Evolutionary conservation across 208 protist species (phyloP).

Genomic region (Wallacemonas sp.): DNA sequence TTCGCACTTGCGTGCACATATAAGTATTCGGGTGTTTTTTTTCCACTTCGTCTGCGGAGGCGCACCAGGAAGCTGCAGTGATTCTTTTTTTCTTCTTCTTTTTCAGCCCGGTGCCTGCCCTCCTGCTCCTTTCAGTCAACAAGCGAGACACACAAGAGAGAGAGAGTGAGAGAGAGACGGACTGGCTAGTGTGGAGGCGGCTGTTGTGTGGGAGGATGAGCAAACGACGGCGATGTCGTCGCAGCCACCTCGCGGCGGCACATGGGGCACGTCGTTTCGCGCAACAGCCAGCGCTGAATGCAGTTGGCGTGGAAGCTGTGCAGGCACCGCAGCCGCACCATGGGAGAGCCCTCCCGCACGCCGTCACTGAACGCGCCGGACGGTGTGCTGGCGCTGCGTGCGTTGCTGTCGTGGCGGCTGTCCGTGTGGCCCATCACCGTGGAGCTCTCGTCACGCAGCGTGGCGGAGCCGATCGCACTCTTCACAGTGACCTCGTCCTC

Average conservation of each 20-base stretch:
- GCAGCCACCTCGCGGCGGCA: constrained; percentile 46
- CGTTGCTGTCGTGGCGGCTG: constrained; percentile 10
- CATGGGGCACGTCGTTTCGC: constrained; percentile 47
- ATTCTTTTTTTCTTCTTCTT: too few relatives aligned
- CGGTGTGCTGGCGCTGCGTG: neutral
- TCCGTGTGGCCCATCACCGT: neutral
- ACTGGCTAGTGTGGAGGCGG: too few relatives aligned
- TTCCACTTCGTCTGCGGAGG: too few relatives aligned
- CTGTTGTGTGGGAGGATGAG: too few relatives aligned
- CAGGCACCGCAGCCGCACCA: constrained; percentile 47
- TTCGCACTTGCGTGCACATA: too few relatives aligned
- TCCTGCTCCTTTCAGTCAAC: too few relatives aligned
- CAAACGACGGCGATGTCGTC: neutral
- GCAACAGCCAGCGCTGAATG: constrained; percentile 70
- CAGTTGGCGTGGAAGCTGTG: constrained; percentile 74
- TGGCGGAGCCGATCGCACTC: neutral
- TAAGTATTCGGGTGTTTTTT: too few relatives aligned
- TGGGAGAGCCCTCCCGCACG: constrained; percentile 42
- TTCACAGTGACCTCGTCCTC: neutral
- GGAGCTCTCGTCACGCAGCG: neutral
- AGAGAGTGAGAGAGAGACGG: too few relatives aligned
- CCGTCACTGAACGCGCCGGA: neutral
- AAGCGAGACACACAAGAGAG: too few relatives aligned
- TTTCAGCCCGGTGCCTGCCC: too few relatives aligned
- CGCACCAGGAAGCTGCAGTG: too few relatives aligned